Evolutionary conservation across 2,329 filamentous ascomycete species (phyloP), one percentile per base, ranked within the genome.

Genomic region (Hypoxylon sp.): DNA sequence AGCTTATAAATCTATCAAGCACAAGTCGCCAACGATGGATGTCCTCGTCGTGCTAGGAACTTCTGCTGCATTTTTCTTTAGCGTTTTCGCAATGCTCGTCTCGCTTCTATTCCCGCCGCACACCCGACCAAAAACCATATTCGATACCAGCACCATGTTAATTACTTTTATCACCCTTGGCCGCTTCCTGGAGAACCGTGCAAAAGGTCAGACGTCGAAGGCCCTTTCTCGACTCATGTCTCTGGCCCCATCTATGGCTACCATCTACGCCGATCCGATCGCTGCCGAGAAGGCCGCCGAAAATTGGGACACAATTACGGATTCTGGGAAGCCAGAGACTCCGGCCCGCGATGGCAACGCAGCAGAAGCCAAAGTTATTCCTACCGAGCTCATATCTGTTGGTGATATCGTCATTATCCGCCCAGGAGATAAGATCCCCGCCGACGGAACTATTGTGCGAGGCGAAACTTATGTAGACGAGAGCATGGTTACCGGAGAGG

Each of bases 401-500:
- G 94, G 94, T 48, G 96, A 99, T 78, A 89, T 99, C 72, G 94
- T 98, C 65, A 90, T 98, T 69, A 87, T 99, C 61, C 92, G 94
- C 62, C 96, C 96, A 5, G 96, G 96, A 59, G 96, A 98, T 82
- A 98, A 98, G 83, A 94, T 99, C 64, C 95, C 96, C 1, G 95
- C 95, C 1, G 96, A 99, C 78, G 96, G 96, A 52, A 86, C 89
- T 8, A 88, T 99, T 57, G 93, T 94, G 62, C 90, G 92, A 58
- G 96, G 96, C 33, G 93, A 98, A 80, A 97, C 94, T 37, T 97
- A 97, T 76, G 89, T 98, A 22, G 94, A 99, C 73, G 96, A 99
- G 82, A 97, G 94, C 78, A 98, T 98, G 95, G 94, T 99, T 53
- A 99, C 96, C 5, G 96, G 96, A 72, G 96, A 99, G 82, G 92